phyloP scores from a whole-genome alignment of 2,329 filamentous ascomycete genomes.

The Claviceps capensis region DNA sequence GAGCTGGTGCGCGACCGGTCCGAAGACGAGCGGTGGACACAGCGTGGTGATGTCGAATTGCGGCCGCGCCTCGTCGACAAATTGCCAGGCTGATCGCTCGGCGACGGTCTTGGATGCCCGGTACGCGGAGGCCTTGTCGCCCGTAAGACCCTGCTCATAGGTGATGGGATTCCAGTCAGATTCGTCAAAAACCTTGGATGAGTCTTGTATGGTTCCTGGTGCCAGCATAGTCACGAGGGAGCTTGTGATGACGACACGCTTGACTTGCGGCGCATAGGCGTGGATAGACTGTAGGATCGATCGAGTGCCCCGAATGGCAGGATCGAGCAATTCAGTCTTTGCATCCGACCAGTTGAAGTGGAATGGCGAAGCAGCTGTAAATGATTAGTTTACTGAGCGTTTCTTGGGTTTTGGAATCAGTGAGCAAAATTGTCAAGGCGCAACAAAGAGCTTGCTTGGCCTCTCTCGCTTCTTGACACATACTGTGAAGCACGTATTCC shows the following conservation, averaged over 20 bases:
- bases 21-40: slow-evolving; percentile 41
- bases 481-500: slow-evolving; percentile 41
- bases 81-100: slow-evolving; percentile 40
- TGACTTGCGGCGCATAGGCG: slow-evolving; percentile 43
- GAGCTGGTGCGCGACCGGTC: slow-evolving; percentile 36
- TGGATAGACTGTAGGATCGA: slow-evolving; percentile 61
- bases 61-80: slow-evolving; percentile 28
- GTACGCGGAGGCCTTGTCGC: slow-evolving; percentile 31
- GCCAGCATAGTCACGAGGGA: slow-evolving; percentile 41
- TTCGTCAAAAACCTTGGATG: slow-evolving; percentile 29
- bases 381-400: background rate
- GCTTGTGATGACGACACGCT: slow-evolving; percentile 52
- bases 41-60: slow-evolving; percentile 38
- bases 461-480: background rate
- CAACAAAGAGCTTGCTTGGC: background rate
- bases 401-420: no score
- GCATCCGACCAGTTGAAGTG: slow-evolving; percentile 39
- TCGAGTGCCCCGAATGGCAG: slow-evolving; percentile 45
- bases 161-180: slow-evolving; percentile 40
- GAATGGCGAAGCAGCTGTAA: slow-evolving; percentile 38
- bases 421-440: no score
- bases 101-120: slow-evolving; percentile 41
- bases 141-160: slow-evolving; percentile 25
- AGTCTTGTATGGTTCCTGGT: slow-evolving; percentile 22
- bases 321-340: slow-evolving; percentile 40